Evolutionary conservation across 305 asterid genomes (phyloP).

Genomic region (Fraxinus velutina): DNA sequence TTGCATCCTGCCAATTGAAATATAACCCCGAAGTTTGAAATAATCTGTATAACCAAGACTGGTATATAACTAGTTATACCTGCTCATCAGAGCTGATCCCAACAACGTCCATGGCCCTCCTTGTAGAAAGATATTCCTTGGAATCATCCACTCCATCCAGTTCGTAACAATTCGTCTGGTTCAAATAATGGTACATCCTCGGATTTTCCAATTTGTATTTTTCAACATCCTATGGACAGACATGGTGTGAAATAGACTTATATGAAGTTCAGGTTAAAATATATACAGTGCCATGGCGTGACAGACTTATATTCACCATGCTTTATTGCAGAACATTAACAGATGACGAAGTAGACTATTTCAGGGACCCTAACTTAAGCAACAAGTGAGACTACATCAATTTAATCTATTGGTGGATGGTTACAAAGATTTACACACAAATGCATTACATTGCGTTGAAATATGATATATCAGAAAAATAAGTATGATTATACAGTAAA

Average conservation of each 20-base stretch:
- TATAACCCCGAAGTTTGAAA: conserved; percentile 21
- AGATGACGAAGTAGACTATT: not conserved
- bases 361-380: not conserved
- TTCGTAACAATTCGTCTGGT: conserved; percentile 71
- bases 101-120: conserved; percentile 86
- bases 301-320: not conserved
- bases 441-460: not conserved
- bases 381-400: not conserved
- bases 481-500: not conserved
- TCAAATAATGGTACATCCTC: conserved; percentile 71
- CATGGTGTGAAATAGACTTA: not conserved
- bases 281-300: not conserved
- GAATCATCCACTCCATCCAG: conserved; percentile 74
- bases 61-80: conserved; percentile 38
- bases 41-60: conserved; percentile 7
- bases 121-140: conserved; percentile 68
- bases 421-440: not conserved
- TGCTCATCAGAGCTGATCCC: conserved; percentile 79
- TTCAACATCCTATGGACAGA: conserved; percentile 51
- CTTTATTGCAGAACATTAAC: not conserved
- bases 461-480: not conserved
- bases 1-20: conserved; percentile 60
- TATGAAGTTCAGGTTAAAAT: conserved; percentile 8
- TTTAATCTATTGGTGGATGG: not conserved
- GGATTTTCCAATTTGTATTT: conserved; percentile 76